Evolutionary conservation across 2,329 filamentous ascomycete genomes (phyloP).

Genomic region (Neopestalotiopsis sp.): DNA sequence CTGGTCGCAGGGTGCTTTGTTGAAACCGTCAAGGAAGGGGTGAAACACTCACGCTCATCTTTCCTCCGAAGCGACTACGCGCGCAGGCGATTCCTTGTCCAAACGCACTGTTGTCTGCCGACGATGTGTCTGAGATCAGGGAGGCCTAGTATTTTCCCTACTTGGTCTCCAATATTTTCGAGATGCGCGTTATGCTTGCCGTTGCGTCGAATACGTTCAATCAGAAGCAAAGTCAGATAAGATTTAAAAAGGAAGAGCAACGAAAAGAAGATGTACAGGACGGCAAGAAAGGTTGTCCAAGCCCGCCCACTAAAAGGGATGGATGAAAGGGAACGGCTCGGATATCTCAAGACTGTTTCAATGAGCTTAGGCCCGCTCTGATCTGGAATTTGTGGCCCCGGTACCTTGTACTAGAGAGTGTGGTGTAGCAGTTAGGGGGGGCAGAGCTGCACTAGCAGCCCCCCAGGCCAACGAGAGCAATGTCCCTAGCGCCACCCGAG

Average conservation of each 20-base stretch:
- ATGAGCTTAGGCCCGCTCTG: constrained; percentile 13
- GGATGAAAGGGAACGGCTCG: not conserved
- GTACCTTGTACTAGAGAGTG: not conserved
- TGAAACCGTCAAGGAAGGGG: constrained; percentile 32
- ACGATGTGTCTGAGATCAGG: not conserved
- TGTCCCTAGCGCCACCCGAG: not conserved
- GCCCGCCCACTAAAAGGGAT: not conserved
- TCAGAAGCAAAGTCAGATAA: not conserved
- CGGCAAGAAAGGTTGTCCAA: not conserved
- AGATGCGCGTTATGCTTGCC: too few species aligned
- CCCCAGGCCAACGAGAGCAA: not conserved
- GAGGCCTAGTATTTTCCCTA: not conserved
- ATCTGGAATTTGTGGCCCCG: constrained; percentile 10
- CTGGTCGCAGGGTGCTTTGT: constrained; percentile 18
- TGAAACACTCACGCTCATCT: constrained; percentile 57
- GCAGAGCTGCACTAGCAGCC: too few species aligned
- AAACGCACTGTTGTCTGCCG: not conserved
- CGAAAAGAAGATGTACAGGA: not conserved
- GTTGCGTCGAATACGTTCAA: not conserved
- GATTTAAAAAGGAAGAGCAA: not conserved
- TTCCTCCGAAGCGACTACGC: constrained; percentile 24
- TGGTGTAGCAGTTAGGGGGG: constrained; percentile 1
- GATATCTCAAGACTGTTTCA: constrained; percentile 8
- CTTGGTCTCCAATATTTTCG: not conserved
- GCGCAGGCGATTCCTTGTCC: constrained; percentile 9